Evolutionary conservation across 164 flowering plant species (phyloP).

Genomic region (Chimonanthus salicifolius): DNA sequence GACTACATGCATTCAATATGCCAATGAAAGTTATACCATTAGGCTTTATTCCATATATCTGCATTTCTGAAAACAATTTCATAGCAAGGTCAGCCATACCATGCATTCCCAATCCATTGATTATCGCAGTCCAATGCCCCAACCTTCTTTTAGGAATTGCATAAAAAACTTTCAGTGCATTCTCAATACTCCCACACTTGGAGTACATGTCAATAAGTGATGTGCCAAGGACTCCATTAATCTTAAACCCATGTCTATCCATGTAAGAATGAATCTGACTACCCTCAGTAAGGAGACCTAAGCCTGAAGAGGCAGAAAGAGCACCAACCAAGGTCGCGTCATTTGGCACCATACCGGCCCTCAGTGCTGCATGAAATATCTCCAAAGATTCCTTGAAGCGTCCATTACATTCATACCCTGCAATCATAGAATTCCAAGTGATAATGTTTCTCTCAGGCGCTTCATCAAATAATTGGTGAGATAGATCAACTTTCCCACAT

Average conservation of each 20-base stretch:
- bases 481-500: conserved; percentile 9
- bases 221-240: conserved; percentile 31
- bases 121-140: conserved; percentile 20
- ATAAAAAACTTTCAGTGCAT: conserved; percentile 11
- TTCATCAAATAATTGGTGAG: conserved; percentile 16
- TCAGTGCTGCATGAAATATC: conserved; percentile 41
- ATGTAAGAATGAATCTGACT: conserved; percentile 27
- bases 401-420: conserved; percentile 14
- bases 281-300: conserved; percentile 33
- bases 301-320: conserved; percentile 24
- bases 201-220: conserved; percentile 20
- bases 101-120: conserved; percentile 17
- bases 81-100: conserved; percentile 14
- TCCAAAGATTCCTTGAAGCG: conserved; percentile 29
- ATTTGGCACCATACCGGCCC: conserved; percentile 24
- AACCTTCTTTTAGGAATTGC: conserved; percentile 9
- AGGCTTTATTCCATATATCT: conserved; percentile 11
- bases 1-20: conserved; percentile 20
- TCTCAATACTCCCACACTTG: conserved; percentile 17
- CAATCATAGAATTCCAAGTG: conserved; percentile 17
- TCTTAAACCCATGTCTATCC: conserved; percentile 16
- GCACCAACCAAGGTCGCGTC: conserved; percentile 13
- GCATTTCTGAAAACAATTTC: conserved; percentile 10
- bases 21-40: conserved; percentile 19
- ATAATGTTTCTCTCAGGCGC: conserved; percentile 9